Evolutionary conservation across 768 basidiomycete species (phyloP).

Genomic region (Sporobolomyces phaffii): DNA sequence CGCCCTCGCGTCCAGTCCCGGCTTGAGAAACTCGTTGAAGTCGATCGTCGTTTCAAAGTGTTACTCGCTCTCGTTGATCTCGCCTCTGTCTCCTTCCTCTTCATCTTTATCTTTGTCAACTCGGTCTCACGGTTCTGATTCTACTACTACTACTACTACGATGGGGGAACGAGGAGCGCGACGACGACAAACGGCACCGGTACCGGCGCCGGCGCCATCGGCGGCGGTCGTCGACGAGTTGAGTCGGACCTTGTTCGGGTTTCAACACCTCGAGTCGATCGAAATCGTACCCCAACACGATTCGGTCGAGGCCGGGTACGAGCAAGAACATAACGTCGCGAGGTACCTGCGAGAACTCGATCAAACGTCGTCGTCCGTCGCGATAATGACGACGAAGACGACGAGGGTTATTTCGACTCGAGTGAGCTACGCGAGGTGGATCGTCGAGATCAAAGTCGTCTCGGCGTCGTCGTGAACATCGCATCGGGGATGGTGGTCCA

Average conservation of each 20-base stretch:
- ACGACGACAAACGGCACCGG: too few relatives aligned
- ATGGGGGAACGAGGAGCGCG: too few relatives aligned
- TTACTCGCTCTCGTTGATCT: neutral
- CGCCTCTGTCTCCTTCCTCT: neutral
- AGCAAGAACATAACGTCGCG: neutral
- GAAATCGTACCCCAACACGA: neutral
- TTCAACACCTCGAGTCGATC: neutral
- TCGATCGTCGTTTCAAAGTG: neutral
- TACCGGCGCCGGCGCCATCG: too few relatives aligned
- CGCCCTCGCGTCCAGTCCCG: too few relatives aligned
- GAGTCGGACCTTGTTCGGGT: neutral
- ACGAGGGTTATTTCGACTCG: neutral
- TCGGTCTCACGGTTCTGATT: neutral
- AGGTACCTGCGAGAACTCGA: neutral
- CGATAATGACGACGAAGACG: neutral
- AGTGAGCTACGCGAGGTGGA: neutral
- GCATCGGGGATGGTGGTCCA: too few relatives aligned
- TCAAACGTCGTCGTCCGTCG: too few relatives aligned
- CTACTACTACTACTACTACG: too few relatives aligned
- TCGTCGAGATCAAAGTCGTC: too few relatives aligned
- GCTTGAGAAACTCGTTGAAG: neutral
- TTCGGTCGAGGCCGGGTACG: neutral
- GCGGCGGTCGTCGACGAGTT: neutral
- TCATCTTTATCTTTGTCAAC: too few relatives aligned
- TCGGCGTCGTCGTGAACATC: too few relatives aligned